Conservation (phyloP, 352 stramenopile genomes). For the Globisporangium sylvaticum region DNA sequence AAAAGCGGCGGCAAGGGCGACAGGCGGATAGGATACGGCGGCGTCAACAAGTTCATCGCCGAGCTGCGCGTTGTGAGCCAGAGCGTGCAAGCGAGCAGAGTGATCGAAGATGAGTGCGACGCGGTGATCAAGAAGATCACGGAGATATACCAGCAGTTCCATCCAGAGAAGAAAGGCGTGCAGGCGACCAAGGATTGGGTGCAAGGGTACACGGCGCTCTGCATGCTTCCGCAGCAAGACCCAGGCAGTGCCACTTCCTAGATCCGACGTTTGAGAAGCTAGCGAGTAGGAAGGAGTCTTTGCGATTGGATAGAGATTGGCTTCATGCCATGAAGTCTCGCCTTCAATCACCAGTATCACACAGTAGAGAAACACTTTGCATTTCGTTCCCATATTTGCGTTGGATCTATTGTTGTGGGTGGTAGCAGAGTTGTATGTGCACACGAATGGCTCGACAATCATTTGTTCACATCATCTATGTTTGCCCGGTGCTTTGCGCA, state of each 20-base stretch:
- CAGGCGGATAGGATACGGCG: conserved; percentile 49
- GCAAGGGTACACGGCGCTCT: conserved; percentile 33
- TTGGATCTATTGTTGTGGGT: neutral
- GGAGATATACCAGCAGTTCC: conserved; percentile 44
- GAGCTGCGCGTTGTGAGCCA: conserved; percentile 52
- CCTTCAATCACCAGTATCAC: neutral
- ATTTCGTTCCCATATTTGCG: neutral
- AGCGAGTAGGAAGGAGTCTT: neutral
- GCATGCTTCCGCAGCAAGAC: conserved; percentile 24
- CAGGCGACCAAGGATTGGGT: conserved; percentile 26
- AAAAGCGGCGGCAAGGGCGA: conserved; percentile 22
- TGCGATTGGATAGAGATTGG: neutral
- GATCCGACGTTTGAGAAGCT: neutral
- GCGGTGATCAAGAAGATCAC: conserved; percentile 42
- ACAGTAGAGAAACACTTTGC: neutral
- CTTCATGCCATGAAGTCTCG: neutral
- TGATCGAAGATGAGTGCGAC: conserved; percentile 29
- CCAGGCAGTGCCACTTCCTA: neutral
- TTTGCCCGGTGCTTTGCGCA: neutral
- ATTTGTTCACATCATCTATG: neutral
- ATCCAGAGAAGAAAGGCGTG: conserved; percentile 49
- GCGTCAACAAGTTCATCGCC: conserved; percentile 65
- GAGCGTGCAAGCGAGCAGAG: conserved; percentile 29
- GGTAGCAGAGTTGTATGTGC: neutral
- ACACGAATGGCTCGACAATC: neutral